Percentiles rank a stretch among this genome's conserved stretches.
These are phyloP conservation scores for Trametes cingulata DNA, from an alignment of 768 basidiomycete species.

Conservation along the genomic window DNA sequence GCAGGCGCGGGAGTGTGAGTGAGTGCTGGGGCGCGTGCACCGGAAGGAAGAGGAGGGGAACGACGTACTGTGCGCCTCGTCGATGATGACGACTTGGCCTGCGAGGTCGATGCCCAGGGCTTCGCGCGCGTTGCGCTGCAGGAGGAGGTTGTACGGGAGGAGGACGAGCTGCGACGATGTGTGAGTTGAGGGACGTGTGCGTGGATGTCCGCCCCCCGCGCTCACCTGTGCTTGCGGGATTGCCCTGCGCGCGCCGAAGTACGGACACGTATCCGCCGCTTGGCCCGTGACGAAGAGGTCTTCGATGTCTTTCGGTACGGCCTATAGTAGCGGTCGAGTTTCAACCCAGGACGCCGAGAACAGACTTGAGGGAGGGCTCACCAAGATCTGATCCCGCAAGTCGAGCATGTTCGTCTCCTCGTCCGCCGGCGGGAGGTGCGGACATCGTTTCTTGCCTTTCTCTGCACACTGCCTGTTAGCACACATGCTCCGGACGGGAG, in stretches of 20 bases:
- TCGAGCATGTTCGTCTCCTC: slow-evolving; percentile 76
- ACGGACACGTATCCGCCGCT: slow-evolving; percentile 76
- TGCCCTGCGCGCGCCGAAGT: slow-evolving; percentile 87
- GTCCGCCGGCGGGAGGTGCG: slow-evolving; percentile 67
- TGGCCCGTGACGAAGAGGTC: slow-evolving; percentile 79
- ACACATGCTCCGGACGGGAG: too few relatives aligned
- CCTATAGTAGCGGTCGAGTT: slow-evolving; percentile 44
- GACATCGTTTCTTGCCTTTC: slow-evolving; percentile 69
- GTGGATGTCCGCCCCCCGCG: neutral
- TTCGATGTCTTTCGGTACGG: slow-evolving; percentile 91
- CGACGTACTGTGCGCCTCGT: slow-evolving; percentile 92
- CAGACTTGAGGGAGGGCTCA: too few relatives aligned
- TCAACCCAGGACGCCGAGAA: neutral
- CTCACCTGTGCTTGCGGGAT: slow-evolving; percentile 88
- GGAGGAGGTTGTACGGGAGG: slow-evolving; percentile 89
- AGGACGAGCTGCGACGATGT: slow-evolving; percentile 65
- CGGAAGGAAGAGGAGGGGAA: neutral
- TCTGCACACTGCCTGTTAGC: too few relatives aligned
- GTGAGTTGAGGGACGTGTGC: neutral
- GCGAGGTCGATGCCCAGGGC: slow-evolving; percentile 84
- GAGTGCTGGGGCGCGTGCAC: too few relatives aligned
- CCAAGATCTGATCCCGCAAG: slow-evolving; percentile 85
- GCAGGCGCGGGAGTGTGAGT: neutral
- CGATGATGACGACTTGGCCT: slow-evolving; percentile 85
- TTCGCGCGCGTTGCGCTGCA: slow-evolving; percentile 82